Evolutionary conservation across 768 basidiomycete genomes (phyloP).

Genomic region (Boletus reticulatus): DNA sequence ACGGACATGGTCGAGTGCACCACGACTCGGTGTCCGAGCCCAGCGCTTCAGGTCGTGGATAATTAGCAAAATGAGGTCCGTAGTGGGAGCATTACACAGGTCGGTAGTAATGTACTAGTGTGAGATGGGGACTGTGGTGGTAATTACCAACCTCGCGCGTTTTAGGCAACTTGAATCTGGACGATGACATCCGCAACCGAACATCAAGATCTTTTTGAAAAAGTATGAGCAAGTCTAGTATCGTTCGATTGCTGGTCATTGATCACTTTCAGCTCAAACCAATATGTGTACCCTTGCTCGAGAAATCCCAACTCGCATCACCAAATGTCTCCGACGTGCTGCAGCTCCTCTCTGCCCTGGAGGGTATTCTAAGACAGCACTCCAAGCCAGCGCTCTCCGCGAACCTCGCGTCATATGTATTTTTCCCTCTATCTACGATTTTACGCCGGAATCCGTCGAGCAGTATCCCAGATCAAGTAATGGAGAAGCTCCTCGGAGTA

Average conservation of each 20-base stretch:
- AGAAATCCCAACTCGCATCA: constrained; percentile 61
- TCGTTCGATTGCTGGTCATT: neutral
- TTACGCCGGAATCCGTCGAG: constrained; percentile 70
- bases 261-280: constrained; percentile 49
- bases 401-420: constrained; percentile 75
- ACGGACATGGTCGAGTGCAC: constrained; percentile 16
- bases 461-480: constrained; percentile 72
- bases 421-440: constrained; percentile 85
- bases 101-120: no score
- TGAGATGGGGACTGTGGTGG: no score
- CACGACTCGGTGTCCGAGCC: neutral
- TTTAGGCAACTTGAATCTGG: neutral
- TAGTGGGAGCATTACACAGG: neutral
- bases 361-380: constrained; percentile 44
- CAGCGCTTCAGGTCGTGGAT: no score
- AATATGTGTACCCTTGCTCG: constrained; percentile 80
- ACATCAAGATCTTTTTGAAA: constrained; percentile 36
- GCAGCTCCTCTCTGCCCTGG: constrained; percentile 54
- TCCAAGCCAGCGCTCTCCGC: constrained; percentile 45
- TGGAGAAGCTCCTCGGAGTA: constrained; percentile 68
- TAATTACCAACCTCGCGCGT: no score
- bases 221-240: constrained; percentile 26
- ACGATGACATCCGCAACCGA: constrained; percentile 19
- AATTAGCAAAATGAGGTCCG: neutral
- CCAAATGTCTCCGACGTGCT: constrained; percentile 46